Evolutionary conservation across 2,329 filamentous ascomycete genomes (phyloP), one percentile per base, ranked within the genome.

Genomic region (Phoma sp.): DNA sequence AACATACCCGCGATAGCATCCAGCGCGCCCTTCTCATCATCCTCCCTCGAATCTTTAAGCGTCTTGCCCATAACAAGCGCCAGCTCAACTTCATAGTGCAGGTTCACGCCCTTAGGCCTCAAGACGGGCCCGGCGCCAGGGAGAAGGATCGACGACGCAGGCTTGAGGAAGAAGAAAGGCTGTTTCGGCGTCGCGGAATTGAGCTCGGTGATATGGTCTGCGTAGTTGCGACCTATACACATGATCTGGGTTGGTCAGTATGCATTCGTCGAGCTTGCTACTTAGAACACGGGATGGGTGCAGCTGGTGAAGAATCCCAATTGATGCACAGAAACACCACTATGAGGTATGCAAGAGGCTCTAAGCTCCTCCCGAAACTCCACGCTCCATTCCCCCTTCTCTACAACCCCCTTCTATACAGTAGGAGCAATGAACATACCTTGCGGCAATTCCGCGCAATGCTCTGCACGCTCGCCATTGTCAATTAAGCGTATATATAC

Each of bases 151-250:
- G 92, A 91, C 36, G 90, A 91, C 0, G 93, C 80, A 1, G 95
- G 95, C 83, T 99, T 99, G 67, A 98, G 85, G 84, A 99, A 99
- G 87, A 97, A 99, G 81, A 99, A 98, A 24, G 95, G 95, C 78
- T 97, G 92, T 76, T 95, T 96, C 45, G 95, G 95, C 63, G 87
- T 87, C 57, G 84, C 82, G 77, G 89, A 96, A 77, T 92, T 92
- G 65, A 99, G 85, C 81, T 99, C 95, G 61, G 89, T 86, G 73
- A 98, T 89, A 79, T 99, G 95, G 77, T 96, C 95, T 90, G 93
- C 94, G 83, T 97, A 99, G 82, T 99, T 96, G 69, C 95, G 86
- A 67, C 92, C 92, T 73, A 98, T 96, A 79, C 94, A 97, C 74
- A 96, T 89, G 51, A 96, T 86, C 82, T 96, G 37, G 19, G 6